A percentile compares a stretch with the other conserved stretches of the same genome.
These are phyloP conservation scores for Agarophyton chilense DNA, from an alignment of 23 red algal species.

Conservation along the genomic window DNA sequence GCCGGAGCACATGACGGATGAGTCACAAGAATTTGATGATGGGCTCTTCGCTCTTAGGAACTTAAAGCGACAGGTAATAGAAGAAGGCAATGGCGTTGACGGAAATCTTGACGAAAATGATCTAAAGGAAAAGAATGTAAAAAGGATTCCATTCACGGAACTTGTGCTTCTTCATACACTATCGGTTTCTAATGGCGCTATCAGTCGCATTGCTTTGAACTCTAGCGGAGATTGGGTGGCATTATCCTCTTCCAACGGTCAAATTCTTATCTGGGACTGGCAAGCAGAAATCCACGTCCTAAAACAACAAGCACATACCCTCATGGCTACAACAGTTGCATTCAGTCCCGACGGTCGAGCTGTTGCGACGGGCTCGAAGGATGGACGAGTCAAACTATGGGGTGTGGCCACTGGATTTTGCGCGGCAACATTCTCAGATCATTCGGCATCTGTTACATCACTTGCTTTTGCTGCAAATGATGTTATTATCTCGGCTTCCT, in stretches of 20 bases:
- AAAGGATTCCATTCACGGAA: conserved; percentile 53
- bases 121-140: not conserved
- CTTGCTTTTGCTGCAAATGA: conserved; percentile 85
- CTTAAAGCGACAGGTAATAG: not conserved
- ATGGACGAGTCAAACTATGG: conserved; percentile 97
- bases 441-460: conserved; percentile 71
- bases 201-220: conserved; percentile 62
- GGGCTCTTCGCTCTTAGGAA: conserved; percentile 59
- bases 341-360: conserved; percentile 88
- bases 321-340: conserved; percentile 66
- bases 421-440: conserved; percentile 81
- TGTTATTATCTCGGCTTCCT: conserved; percentile 83
- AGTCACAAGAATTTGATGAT: conserved; percentile 67
- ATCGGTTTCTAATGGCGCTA: conserved; percentile 61
- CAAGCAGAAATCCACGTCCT: conserved; percentile 92
- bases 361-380: conserved; percentile 83
- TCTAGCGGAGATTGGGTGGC: conserved; percentile 91
- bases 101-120: conserved; percentile 10
- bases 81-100: not conserved
- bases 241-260: conserved; percentile 65
- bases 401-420: conserved; percentile 81
- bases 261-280: conserved; percentile 98
- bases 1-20: conserved; percentile 67
- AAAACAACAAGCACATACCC: conserved; percentile 92
- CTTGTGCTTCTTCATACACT: conserved; percentile 68